Evolutionary conservation across 768 basidiomycete genomes (phyloP), one percentile per base, ranked within the genome.

Genomic region (Leccinum uliginosum): DNA sequence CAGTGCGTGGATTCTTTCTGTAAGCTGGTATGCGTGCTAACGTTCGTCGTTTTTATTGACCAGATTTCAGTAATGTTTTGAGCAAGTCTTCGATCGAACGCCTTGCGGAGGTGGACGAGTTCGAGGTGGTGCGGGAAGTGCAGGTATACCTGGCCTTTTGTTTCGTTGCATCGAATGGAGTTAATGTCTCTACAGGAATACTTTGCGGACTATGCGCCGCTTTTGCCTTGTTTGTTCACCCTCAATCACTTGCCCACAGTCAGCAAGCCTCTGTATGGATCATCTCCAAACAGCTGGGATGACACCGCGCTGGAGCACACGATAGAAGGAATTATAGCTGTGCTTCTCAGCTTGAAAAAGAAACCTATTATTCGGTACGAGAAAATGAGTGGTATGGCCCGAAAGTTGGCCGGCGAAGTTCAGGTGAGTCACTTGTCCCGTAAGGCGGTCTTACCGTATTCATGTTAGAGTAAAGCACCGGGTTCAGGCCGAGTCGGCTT

Each of bases 11-110:
- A 77, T 81, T 75, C 73, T 66, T 72, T 62, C 61, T 60, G 54
- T 58, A 54, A 48, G 30, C 53, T 24, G 53, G 54, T 53, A 57
- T 57, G 30, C 35, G 52, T 54, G 55, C 68, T 68, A 59, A 66
- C 51, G 32, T 55, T 51, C 6, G 12, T 49, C 44, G 21, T 50
- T 54, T 50, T 46, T 12, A 19, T 43, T 19, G 40, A 50, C 17
- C 56, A 98, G 96, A 97, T 74, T 99, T 99, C 70, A 98, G 94
- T 75, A 98, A 94, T 65, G 84, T 91, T 40, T 72, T 99, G 60
- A 91, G 82, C 60, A 98, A 98, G 76, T 79, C 81, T 5, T 82
- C 87, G 26, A 98, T 99, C 50, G 97, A 98, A 73, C 82, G 91
- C 10, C 78, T 98, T 51, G 97, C 97, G 0, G 88, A 92, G 64